Percentiles rank a stretch among this genome's conserved stretches.
phyloP scores from a whole-genome alignment of 2,329 filamentous ascomycete genomes.

The Trichoderma sp. region DNA sequence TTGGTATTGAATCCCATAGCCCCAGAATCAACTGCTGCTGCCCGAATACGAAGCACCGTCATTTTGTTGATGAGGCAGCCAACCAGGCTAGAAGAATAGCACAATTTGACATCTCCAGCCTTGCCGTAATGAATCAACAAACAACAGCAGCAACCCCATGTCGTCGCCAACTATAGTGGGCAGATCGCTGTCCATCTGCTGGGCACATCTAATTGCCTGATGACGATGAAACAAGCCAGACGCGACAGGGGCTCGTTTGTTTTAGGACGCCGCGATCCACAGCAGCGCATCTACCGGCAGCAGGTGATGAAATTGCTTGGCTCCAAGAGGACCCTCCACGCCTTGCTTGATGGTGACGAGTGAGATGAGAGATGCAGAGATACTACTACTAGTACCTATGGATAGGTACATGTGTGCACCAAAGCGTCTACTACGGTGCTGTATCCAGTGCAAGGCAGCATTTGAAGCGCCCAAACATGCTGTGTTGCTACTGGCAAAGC shows the following conservation, averaged over 20 bases:
- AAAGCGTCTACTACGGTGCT: too few relatives aligned
- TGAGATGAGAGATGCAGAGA: too few relatives aligned
- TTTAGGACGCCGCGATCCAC: slow-evolving; percentile 5
- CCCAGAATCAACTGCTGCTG: neutral
- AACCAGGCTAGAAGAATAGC: neutral
- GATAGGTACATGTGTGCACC: too few relatives aligned
- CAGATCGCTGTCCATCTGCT: neutral
- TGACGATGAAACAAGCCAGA: slow-evolving; percentile 8
- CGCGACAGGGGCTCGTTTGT: neutral
- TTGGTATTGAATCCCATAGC: neutral
- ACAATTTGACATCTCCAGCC: neutral
- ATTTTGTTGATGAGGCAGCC: neutral
- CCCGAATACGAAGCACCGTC: neutral
- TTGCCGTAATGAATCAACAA: slow-evolving; percentile 7
- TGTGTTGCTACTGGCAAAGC: too few relatives aligned
- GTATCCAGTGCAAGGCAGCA: too few relatives aligned
- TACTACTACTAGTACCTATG: too few relatives aligned
- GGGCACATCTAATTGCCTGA: neutral
- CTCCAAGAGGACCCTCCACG: neutral
- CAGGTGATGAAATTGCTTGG: neutral
- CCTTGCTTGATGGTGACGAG: neutral
- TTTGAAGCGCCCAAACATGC: too few relatives aligned
- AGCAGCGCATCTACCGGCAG: neutral
- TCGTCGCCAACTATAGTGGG: neutral
- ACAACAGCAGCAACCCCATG: neutral